These are phyloP conservation scores for Lophiostoma macrostomum DNA, from an alignment of 495 filamentous ascomycete genomes.

Conservation along the genomic window DNA sequence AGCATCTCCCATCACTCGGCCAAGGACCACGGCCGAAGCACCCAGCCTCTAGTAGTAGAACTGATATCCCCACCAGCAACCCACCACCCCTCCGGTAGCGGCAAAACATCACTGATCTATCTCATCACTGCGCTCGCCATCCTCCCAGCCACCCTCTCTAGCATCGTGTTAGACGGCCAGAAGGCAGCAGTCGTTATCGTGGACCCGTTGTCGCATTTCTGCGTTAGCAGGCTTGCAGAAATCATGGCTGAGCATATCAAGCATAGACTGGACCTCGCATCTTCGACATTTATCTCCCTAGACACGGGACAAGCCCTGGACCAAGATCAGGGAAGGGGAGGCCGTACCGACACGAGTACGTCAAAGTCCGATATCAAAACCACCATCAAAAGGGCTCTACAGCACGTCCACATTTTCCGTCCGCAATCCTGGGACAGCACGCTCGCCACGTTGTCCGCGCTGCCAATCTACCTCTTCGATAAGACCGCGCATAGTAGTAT, in stretches of 20 bases:
- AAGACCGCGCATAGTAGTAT: slow-evolving; percentile 48
- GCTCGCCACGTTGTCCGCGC: slow-evolving; percentile 48
- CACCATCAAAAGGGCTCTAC: slow-evolving; percentile 12
- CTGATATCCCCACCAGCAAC: slow-evolving; percentile 48
- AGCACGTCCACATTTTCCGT: slow-evolving; percentile 53
- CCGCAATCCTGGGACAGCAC: slow-evolving; percentile 53
- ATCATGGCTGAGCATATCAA: slow-evolving; percentile 41
- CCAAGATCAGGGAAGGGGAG: neutral
- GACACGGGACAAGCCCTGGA: too few relatives aligned
- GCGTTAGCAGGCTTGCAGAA: slow-evolving; percentile 53
- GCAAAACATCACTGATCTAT: slow-evolving; percentile 67
- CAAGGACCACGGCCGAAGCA: slow-evolving; percentile 40
- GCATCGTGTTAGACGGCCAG: slow-evolving; percentile 45
- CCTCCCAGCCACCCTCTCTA: slow-evolving; percentile 45
- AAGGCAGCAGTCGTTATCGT: slow-evolving; percentile 63
- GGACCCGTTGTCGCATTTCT: slow-evolving; percentile 68
- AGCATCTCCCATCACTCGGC: slow-evolving; percentile 12
- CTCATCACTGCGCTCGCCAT: slow-evolving; percentile 60
- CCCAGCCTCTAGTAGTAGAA: slow-evolving; percentile 52
- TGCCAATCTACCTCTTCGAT: slow-evolving; percentile 55
- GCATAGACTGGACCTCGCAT: too few relatives aligned
- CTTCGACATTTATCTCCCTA: slow-evolving; percentile 14
- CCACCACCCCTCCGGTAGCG: slow-evolving; percentile 47
- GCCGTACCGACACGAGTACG: neutral
- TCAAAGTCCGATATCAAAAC: slow-evolving; percentile 2